Base-by-base conservation (phyloP, 495 filamentous ascomycete species). In the Aspergillus panamensis region DNA sequence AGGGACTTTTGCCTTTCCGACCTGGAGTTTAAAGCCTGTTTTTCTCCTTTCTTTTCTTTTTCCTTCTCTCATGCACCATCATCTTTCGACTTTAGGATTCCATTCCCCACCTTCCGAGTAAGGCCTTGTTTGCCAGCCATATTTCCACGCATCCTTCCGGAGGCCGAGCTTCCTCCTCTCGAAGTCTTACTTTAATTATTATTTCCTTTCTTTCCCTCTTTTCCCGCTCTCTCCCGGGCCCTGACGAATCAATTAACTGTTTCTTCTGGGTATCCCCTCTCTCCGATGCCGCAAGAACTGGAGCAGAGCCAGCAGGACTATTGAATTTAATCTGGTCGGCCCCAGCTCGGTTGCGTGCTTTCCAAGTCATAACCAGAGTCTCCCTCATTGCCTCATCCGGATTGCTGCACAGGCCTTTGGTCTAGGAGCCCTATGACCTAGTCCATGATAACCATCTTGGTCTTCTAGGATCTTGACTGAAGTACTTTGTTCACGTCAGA, bases 301-400 rank as follows among this genome's bases (percentile, higher is more conserved):
- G 42, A 17, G 25, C 25, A 21, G 43, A 44, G 55, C 29, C 25
- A 9, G 30, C 43, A 25, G 42, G 48, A 37, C 48, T 51, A 47
- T 52, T 52, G 56, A 39, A 51, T 57, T 57, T 57, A 57, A 57
- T 32, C 53, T 30, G 8, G 25, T 30, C 20, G 44, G 30, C 3
- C 25, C 16, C 20, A 32, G 32, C 42, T 33, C 44, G n/a, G 53
- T 35, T 56, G 31, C 32, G 12, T 8, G 20, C 12, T 49, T 13
- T 14, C 8, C 20, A 30, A 13, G 5, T 31, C 19, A 20, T 49
- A 49, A 30, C 47, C 47, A 3, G 4, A 30, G 10, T 14, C 21
- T 31, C 6, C 45, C 20, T 16, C 20, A n/a, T 49, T 30, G 47
- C 13, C 20, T 49, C 47, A 31, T 19, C 29, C 29, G 47, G 31